Evolutionary conservation across 441 rosid genomes (phyloP).

Genomic region (Erysimum cheiri): DNA sequence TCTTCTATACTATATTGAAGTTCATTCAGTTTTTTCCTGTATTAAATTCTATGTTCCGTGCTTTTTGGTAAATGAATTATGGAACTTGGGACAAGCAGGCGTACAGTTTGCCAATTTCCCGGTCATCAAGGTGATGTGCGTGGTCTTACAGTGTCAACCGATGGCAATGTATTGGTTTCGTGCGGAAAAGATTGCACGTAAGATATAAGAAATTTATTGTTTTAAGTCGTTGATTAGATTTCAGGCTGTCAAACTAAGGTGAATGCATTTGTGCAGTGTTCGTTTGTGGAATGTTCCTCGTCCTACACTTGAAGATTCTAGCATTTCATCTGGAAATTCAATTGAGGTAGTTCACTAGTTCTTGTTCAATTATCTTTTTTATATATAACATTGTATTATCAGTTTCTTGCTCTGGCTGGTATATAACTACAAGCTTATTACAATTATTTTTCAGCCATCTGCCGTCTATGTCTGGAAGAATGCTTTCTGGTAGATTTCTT

Average conservation of each 20-base stretch:
- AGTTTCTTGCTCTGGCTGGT: not conserved
- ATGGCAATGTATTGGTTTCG: slow-evolving; percentile 77
- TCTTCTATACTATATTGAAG: not conserved
- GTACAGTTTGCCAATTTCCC: slow-evolving; percentile 86
- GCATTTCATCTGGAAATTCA: slow-evolving; percentile 48
- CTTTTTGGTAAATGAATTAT: slow-evolving; percentile 28
- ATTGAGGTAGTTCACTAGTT: slow-evolving; percentile 53
- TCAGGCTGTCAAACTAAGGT: not conserved
- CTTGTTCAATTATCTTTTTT: not conserved
- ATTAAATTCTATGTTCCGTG: not conserved
- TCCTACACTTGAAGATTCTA: slow-evolving; percentile 61
- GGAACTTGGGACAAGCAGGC: slow-evolving; percentile 55
- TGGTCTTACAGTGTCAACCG: slow-evolving; percentile 88
- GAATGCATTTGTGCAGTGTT: slow-evolving; percentile 57
- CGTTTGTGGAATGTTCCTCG: slow-evolving; percentile 93
- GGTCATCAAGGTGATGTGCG: slow-evolving; percentile 95
- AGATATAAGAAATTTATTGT: slow-evolving; percentile 32
- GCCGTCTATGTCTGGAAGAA: slow-evolving; percentile 81
- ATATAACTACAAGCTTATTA: slow-evolving; percentile 35
- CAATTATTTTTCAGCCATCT: slow-evolving; percentile 56
- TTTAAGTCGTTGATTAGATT: not conserved
- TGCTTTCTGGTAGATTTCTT: slow-evolving; percentile 71
- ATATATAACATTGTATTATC: not conserved
- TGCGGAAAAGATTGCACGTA: slow-evolving; percentile 97
- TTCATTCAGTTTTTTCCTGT: not conserved